Evolutionary conservation across 164 flowering plant genomes (phyloP), one percentile per base, ranked within the genome.

Genomic region (Euptelea pleiosperma): DNA sequence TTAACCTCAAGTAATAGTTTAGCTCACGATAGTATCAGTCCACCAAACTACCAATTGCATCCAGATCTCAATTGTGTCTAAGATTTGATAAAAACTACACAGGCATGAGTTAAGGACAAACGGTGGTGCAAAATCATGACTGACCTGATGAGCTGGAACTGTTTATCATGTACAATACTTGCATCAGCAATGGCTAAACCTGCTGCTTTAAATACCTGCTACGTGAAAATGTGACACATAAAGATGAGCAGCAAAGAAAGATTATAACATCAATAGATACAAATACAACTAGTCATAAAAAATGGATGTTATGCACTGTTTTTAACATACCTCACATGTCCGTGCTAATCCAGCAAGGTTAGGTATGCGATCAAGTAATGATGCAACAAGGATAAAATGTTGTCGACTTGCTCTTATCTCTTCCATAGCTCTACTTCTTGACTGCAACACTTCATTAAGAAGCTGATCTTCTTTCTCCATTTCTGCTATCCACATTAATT

Each of bases 271-370:
- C 8, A 35, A 26, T 24, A 15, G 28, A 30, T 52, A 7, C 1
- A 19, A 3, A 19, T 2, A 62, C 2, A 37, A 47, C 9, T 28
- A 25, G 6, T 15, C 10, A 34, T 16, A 0, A 41, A 21, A 21
- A 16, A 40, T 3, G 3, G 18, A 18, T 44, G 4, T 24, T 29
- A 18, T 35, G 19, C 3, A 22, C 16, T 52, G 24, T 33, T 3
- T 3, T 24, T 8, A 58, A 55, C 67, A 62, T 40, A 91, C 97
- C 93, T 94, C 99, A 73, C 99, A 91, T 44, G 99, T 86, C 48
- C 99, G 73, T 34, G 96, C 95, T 65, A 94, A 75, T 56, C 99
- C 97, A 61, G 99, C 97, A 71, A 94, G 90, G 62, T 94, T 94
- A 31, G 97, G 97, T 67, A 94, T 80, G 18, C 99, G 95, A 77